Base-by-base conservation (phyloP, 306 rosid genomes). In the Bauhinia variegata region DNA sequence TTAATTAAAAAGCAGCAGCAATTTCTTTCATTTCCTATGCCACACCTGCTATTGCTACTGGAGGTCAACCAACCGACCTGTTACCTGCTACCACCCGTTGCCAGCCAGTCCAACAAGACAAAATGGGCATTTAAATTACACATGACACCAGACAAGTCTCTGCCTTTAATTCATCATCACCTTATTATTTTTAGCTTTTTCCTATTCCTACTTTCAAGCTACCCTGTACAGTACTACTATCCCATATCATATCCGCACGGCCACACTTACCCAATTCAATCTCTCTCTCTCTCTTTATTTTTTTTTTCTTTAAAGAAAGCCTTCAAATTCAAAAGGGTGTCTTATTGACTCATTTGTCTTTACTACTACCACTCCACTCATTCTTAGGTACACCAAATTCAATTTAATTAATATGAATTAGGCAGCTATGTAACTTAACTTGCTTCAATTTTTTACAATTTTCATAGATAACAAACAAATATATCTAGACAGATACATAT, bases 171-270 rank as follows among this genome's bases (percentile, higher is more conserved):
- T 83, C 88, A 80, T 88, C 80, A 85, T 88, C 78, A 76, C 91
- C 88, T 80, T 79, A 83, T 88, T 80, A 88, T 83, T 87, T 80
- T 78, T 70, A 63, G 76, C 74, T 70, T 78, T 87, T 70, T 57
- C 14, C 43, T 28, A 4, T 7, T 71, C 64, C 79, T 52, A 73
- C 80, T 73, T 79, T 70, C 71, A 44, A 74, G 54, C 63, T 65
- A 56, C 54, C 56, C 68, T 76, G 73, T 75, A 69, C 80, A n/a
- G n/a, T n/a, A n/a, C 6, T 72, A 69, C 80, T 4, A 68, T 39
- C 53, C 75, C 41, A 30, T 62, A 14, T 72, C 41, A 30, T 62
- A 14, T 72, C 82, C 80, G 80, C 75, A 68, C 75, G 70, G 54
- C 51, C 73, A 54, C 38, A 42, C 48, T 11, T 17, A 44, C 50